Conservation (phyloP, 768 basidiomycete species). For the Mycena chlorophos region DNA sequence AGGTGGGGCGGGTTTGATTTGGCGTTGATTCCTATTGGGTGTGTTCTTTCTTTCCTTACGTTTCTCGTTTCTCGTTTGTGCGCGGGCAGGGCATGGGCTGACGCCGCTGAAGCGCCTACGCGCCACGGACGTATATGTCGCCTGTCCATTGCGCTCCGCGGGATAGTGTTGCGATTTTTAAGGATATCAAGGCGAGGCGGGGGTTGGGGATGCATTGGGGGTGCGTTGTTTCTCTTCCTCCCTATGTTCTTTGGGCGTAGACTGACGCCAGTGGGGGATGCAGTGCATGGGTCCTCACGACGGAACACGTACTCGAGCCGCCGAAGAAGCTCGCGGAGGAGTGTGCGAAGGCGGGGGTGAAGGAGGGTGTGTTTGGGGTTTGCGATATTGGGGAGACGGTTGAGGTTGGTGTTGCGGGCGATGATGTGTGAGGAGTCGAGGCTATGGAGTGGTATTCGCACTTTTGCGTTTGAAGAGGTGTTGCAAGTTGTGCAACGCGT, state of each 20-base stretch:
- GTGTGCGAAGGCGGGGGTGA: slow-evolving; percentile 48
- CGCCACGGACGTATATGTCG: slow-evolving; percentile 53
- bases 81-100: neutral
- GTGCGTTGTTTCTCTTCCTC: slow-evolving; percentile 30
- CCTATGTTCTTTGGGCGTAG: neutral
- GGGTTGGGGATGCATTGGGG: slow-evolving; percentile 74
- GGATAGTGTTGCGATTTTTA: slow-evolving; percentile 66
- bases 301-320: slow-evolving; percentile 58
- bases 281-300: slow-evolving; percentile 53
- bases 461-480: too few species aligned
- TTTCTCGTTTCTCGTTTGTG: too few species aligned
- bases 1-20: slow-evolving; percentile 64
- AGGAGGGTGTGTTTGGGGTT: slow-evolving; percentile 50
- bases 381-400: slow-evolving; percentile 63
- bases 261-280: neutral
- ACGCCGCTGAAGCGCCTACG: slow-evolving; percentile 42
- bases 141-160: slow-evolving; percentile 62
- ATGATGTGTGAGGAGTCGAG: too few species aligned
- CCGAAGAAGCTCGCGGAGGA: slow-evolving; percentile 53
- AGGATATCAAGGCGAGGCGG: slow-evolving; percentile 57
- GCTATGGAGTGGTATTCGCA: too few species aligned
- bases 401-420: neutral
- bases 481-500: too few species aligned
- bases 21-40: slow-evolving; percentile 68
- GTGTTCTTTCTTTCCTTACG: slow-evolving; percentile 9